These are phyloP conservation scores for Neoarthrinium moseri DNA, from an alignment of 2,329 filamentous ascomycete genomes.

Conservation along the genomic window DNA sequence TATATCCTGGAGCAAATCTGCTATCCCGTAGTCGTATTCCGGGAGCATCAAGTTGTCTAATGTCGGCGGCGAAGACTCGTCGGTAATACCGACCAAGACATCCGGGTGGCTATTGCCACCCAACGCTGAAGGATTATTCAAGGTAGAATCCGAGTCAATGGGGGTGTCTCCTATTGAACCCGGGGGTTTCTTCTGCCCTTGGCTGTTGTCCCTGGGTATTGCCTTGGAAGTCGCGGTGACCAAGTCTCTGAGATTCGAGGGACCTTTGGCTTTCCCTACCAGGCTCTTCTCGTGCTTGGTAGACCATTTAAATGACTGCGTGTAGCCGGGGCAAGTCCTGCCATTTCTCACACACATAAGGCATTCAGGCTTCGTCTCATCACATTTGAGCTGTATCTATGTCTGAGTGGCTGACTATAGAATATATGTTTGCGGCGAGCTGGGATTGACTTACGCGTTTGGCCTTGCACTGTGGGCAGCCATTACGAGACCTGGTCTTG, in stretches of 20 bases:
- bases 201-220: neutral
- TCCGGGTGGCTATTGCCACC: neutral
- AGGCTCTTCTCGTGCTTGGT: conserved; percentile 36
- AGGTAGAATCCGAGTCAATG: neutral
- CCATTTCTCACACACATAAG: conserved; percentile 27
- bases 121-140: neutral
- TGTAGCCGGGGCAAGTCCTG: conserved; percentile 28
- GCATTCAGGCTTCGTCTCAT: conserved; percentile 28
- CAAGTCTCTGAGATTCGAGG: conserved; percentile 11
- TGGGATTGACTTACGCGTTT: conserved; percentile 19
- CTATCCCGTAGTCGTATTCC: conserved; percentile 12
- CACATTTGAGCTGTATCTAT: conserved; percentile 29
- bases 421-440: neutral
- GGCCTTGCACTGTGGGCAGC: conserved; percentile 29
- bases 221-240: conserved; percentile 11
- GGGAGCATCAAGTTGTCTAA: conserved; percentile 12
- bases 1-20: conserved; percentile 13
- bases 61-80: conserved; percentile 1
- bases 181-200: neutral
- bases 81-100: neutral
- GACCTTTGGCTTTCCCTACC: conserved; percentile 7
- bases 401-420: neutral
- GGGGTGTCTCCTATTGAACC: neutral
- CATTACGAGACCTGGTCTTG: conserved; percentile 27
- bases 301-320: conserved; percentile 36